Evolutionary conservation across 2,329 filamentous ascomycete species (phyloP).

Genomic region (Massarina eburnea): DNA sequence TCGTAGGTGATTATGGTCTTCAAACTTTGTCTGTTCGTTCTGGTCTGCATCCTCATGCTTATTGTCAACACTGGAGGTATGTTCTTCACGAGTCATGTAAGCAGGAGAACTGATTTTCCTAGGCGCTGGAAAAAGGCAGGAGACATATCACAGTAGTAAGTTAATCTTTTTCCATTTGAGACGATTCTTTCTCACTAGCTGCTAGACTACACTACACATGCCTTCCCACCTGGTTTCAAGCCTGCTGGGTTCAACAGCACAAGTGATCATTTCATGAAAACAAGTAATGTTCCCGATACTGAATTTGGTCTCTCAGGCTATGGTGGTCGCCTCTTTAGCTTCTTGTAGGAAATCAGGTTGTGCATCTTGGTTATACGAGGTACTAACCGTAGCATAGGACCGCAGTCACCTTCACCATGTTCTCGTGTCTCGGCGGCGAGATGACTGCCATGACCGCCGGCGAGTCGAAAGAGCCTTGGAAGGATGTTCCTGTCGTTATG

Average conservation of each 20-base stretch:
- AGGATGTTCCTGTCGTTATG: constrained; percentile 32
- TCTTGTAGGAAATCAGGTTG: constrained; percentile 22
- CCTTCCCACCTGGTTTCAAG: constrained; percentile 25
- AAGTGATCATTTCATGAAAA: constrained; percentile 2
- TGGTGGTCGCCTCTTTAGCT: constrained; percentile 29
- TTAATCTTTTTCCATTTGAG: not conserved
- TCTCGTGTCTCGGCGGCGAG: constrained; percentile 35
- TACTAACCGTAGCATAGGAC: constrained; percentile 24
- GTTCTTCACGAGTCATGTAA: not conserved
- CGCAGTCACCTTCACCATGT: constrained; percentile 32
- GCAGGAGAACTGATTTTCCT: not conserved
- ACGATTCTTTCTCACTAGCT: not conserved
- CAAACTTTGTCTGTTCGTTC: constrained; percentile 30
- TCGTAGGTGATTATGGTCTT: constrained; percentile 30
- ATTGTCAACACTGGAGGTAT: constrained; percentile 29
- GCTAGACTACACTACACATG: constrained; percentile 23
- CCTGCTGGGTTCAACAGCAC: constrained; percentile 22
- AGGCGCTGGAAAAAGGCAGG: constrained; percentile 12
- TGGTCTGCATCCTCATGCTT: constrained; percentile 28
- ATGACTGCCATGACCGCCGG: constrained; percentile 35
- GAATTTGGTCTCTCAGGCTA: constrained; percentile 24
- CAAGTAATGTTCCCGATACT: constrained; percentile 11
- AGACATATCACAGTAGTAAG: constrained; percentile 15
- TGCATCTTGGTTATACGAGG: not conserved
- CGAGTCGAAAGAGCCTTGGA: constrained; percentile 31